These are phyloP conservation scores for Rutstroemia sp. DNA, from an alignment of 2,329 filamentous ascomycete genomes.

Conservation along the genomic window DNA sequence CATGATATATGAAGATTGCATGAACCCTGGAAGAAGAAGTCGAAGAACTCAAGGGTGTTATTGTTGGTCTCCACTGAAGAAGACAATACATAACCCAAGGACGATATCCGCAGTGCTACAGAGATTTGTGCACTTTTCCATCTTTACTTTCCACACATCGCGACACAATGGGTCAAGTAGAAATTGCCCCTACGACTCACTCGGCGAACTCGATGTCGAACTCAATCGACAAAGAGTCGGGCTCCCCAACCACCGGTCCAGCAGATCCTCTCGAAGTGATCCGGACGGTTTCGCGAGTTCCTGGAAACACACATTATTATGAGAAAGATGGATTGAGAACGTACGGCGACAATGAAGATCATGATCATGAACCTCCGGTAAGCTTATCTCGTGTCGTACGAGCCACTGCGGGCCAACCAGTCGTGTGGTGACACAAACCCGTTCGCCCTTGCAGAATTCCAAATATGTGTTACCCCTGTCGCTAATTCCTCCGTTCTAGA, in stretches of 20 bases:
- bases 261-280: constrained; percentile 1
- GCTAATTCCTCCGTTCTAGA: constrained; percentile 43
- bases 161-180: neutral
- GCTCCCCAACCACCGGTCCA: neutral
- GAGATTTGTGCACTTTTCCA: neutral
- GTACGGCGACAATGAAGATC: constrained; percentile 39
- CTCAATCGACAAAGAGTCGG: constrained; percentile 19
- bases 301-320: constrained; percentile 18
- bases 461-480: constrained; percentile 16
- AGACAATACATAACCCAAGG: neutral
- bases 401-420: too few relatives aligned
- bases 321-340: constrained; percentile 33
- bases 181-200: neutral
- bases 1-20: neutral
- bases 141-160: neutral
- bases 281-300: constrained; percentile 12
- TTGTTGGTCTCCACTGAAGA: neutral
- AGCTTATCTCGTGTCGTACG: constrained; percentile 8
- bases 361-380: constrained; percentile 40
- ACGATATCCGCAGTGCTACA: too few relatives aligned
- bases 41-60: neutral
- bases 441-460: constrained; percentile 34
- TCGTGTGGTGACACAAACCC: too few relatives aligned
- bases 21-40: neutral
- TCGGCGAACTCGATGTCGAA: constrained; percentile 14